These are phyloP conservation scores for Ramalina intermedia DNA, from an alignment of 495 filamentous ascomycete species.

Conservation along the genomic window DNA sequence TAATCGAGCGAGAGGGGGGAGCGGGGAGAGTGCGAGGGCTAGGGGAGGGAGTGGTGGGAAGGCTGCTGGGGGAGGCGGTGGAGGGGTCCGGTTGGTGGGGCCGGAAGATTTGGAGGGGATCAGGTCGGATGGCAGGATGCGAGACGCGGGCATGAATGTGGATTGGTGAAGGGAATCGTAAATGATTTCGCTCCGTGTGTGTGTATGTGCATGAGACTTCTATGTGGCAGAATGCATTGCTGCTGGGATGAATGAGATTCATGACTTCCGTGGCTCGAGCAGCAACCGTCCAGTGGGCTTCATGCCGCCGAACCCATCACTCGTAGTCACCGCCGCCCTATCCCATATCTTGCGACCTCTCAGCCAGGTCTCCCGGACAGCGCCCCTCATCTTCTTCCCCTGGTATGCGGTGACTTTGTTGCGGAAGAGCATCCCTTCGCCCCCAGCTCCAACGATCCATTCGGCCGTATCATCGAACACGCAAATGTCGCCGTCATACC, in stretches of 20 bases:
- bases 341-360: slow-evolving; percentile 64
- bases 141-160: slow-evolving; percentile 1
- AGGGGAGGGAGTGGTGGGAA: slow-evolving; percentile 5
- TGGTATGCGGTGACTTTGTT: slow-evolving; percentile 94
- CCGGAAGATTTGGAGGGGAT: slow-evolving; percentile 5
- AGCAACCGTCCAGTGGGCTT: slow-evolving; percentile 46
- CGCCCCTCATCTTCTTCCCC: slow-evolving; percentile 61
- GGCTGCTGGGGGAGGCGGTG: background rate
- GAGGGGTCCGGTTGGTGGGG: slow-evolving; percentile 13
- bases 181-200: background rate
- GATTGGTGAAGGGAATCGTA: background rate
- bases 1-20: slow-evolving; percentile 3
- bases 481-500: slow-evolving; percentile 83
- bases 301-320: slow-evolving; percentile 46
- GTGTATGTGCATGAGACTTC: no score
- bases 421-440: slow-evolving; percentile 73
- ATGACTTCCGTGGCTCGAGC: slow-evolving; percentile 36
- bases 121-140: background rate
- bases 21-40: background rate
- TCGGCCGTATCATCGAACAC: slow-evolving; percentile 76
- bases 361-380: slow-evolving; percentile 84
- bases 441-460: slow-evolving; percentile 50
- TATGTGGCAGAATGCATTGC: no score
- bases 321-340: slow-evolving; percentile 13
- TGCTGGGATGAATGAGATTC: background rate